Evolutionary conservation across 1,284 basidiomycete genomes (phyloP), one percentile per base, ranked within the genome.

Genomic region (Phlebopus sp.): DNA sequence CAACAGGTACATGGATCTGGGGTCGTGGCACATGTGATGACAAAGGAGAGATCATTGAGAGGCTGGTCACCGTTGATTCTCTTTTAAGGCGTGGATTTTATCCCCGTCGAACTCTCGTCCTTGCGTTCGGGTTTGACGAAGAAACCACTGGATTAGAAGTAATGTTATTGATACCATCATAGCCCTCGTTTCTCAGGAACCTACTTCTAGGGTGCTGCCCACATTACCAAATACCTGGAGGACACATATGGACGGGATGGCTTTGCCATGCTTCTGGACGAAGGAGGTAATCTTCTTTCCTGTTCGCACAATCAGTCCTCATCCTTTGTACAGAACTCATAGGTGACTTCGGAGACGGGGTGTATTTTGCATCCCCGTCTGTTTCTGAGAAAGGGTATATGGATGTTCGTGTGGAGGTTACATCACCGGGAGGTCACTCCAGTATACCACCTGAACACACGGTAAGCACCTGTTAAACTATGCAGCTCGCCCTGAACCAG

Each of bases 81-180:
- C 69, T 87, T 3, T 62, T 86, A 10, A 68, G 75, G 46, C 66
- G 66, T 13, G 74, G 73, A 18, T 86, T 82, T 63, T 55, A 70
- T 37, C 84, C 84, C 11, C 65, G 67, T 0, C 71, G 84, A 27
- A 79, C 79, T 1, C 66, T 90, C 41, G 75, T 90, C 2, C 69
- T 90, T 37, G 77, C 82, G 2, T 84, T 82, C 54, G 87, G 89
- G 9, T 85, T 84, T 55, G 88, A 90, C 60, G 89, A 90, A 62
- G 88, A 91, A 69, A 67, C 74, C 14, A 73, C 74, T 46, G 85
- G 84, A 31, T 50, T 46, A n/a, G 63, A 81, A 51, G 74, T 75
- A 60, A 36, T 59, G 42, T 21, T 34, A 27, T 15, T 30, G 17
- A 36, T n/a, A 9, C 23, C 18, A 38, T 37, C n/a, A 5, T 37